A percentile compares a stretch with the other conserved stretches of the same genome.
Conservation (phyloP, 225 moss, liverwort and hornwort genomes). For the Anthoceros angustus region DNA sequence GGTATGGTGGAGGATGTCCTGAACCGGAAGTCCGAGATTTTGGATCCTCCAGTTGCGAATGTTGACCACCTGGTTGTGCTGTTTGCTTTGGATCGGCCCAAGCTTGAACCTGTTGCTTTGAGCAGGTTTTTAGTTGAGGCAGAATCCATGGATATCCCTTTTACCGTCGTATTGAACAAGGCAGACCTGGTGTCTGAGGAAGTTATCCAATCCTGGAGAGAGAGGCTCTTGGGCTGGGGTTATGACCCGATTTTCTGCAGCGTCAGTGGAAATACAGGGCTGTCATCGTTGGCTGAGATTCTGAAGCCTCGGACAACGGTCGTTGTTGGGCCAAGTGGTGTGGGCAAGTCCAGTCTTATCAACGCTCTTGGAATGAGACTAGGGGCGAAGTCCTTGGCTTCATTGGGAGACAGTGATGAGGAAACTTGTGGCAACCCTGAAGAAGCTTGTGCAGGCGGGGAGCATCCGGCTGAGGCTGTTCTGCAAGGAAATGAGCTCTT, state of each 20-base stretch:
- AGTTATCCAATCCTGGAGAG: conserved; percentile 59
- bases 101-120: conserved; percentile 63
- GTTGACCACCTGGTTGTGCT: conserved; percentile 68
- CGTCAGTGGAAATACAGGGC: conserved; percentile 46
- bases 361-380: conserved; percentile 54
- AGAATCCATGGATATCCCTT: conserved; percentile 79
- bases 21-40: conserved; percentile 63
- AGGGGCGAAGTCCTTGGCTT: conserved; percentile 52
- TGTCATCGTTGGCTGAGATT: conserved; percentile 43
- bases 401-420: conserved; percentile 42
- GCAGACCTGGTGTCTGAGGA: conserved; percentile 46
- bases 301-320: conserved; percentile 55
- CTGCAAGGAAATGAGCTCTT: conserved; percentile 27
- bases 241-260: conserved; percentile 66
- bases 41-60: conserved; percentile 90
- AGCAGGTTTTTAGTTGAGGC: conserved; percentile 87
- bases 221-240: conserved; percentile 68
- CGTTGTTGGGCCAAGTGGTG: conserved; percentile 94
- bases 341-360: conserved; percentile 93
- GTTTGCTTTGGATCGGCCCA: conserved; percentile 72
- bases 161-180: conserved; percentile 77
- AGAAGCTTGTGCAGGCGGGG: neutral
- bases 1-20: conserved; percentile 96
- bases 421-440: conserved; percentile 15
- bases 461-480: neutral